Base-by-base conservation (phyloP, 768 basidiomycete genomes). In the Pleurotus tuber-regium region DNA sequence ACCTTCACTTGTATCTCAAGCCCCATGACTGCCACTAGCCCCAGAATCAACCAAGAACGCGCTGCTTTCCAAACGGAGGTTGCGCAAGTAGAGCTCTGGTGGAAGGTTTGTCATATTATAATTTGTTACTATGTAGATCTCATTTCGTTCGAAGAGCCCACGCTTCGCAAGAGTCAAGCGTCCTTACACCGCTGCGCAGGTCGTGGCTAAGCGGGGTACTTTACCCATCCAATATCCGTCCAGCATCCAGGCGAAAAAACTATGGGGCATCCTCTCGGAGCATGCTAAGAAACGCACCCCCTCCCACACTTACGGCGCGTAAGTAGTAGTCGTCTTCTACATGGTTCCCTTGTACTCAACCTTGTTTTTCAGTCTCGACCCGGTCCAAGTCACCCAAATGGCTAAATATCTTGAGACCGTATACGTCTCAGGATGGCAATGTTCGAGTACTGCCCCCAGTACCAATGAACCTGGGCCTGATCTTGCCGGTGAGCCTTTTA, bases 311-410 rank as follows among this genome's bases (percentile, higher is more conserved):
- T 99, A 98, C 64, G 97, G 97, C 74, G 95, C 95, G 93, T 98
- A 66, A 81, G 95, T 88, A 42, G 19, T 18, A 36, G n/a, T 23
- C n/a, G 14, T 36, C 9, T 43, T 30, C n/a, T n/a, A n/a, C n/a
- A n/a, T n/a, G n/a, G n/a, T n/a, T n/a, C n/a, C n/a, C n/a, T n/a
- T 25, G 9, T 33, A 14, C 18, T 31, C 18, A 48, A 8, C 8
- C 2, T 9, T 50, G 25, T 47, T n/a, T 4, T 49, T n/a, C 59
- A 98, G 96, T 18, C 86, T 99, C 57, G 97, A 99, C 67, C 92
- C 95, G 0, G 93, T 99, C 4, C 97, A 99, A 70, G 82, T 98
- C 43, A 98, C 95, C 0, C 97, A 99, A 71, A 99, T 99, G 97
- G 95, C 96, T 21, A 91, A 90, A 66, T 91, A 98, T 68, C 87